Conservation (phyloP, 2,329 filamentous ascomycete genomes). For the Pyrenophora seminiperda region DNA sequence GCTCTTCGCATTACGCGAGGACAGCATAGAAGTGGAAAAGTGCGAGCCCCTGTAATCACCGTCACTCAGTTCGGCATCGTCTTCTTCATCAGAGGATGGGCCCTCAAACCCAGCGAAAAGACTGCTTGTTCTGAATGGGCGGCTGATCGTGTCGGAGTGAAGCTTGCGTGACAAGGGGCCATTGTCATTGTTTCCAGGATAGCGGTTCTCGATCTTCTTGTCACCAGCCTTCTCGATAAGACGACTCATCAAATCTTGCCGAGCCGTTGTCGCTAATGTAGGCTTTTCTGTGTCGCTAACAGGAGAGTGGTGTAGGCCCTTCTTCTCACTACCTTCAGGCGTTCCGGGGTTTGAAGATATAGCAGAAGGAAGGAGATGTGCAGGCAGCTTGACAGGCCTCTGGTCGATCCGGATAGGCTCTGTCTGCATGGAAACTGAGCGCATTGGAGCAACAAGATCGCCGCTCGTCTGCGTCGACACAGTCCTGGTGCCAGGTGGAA, state of each 20-base stretch:
- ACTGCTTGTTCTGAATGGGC: constrained; percentile 78
- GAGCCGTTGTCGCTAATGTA: constrained; percentile 25
- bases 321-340: constrained; percentile 33
- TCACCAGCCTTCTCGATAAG: constrained; percentile 35
- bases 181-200: constrained; percentile 81
- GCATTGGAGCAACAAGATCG: constrained; percentile 53
- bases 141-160: constrained; percentile 63
- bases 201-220: constrained; percentile 63
- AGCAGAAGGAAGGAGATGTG: constrained; percentile 78
- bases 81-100: constrained; percentile 59
- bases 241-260: constrained; percentile 38
- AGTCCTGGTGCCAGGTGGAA: constrained; percentile 81
- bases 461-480: constrained; percentile 78
- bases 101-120: constrained; percentile 86
- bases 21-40: constrained; percentile 53
- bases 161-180: constrained; percentile 68
- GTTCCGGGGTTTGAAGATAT: constrained; percentile 63
- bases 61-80: constrained; percentile 66
- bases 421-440: constrained; percentile 74
- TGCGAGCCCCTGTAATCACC: constrained; percentile 61
- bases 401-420: constrained; percentile 87
- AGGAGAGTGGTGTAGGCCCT: constrained; percentile 23
- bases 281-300: constrained; percentile 18
- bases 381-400: constrained; percentile 73
- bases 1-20: constrained; percentile 55